phyloP scores from a whole-genome alignment of 2,329 filamentous ascomycete genomes.

The Teratosphaeria pseudoeucalypti region DNA sequence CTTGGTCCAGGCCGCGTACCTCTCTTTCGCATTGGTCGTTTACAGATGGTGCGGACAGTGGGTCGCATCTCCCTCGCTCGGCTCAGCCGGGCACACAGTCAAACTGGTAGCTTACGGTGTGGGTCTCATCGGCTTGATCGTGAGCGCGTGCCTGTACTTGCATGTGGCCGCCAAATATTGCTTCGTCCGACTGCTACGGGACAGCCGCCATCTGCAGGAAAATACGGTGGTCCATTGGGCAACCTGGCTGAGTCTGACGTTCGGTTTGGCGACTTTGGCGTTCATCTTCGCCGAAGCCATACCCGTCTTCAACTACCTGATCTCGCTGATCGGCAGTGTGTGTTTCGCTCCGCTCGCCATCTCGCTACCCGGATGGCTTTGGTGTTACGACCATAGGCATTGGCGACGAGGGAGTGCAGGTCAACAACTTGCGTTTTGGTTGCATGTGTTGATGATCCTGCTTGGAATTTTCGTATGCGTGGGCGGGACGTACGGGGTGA shows the following conservation, averaged over 20 bases:
- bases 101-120: conserved; percentile 8
- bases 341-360: conserved; percentile 44
- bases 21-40: conserved; percentile 49
- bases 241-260: conserved; percentile 41
- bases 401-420: conserved; percentile 29
- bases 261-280: conserved; percentile 32
- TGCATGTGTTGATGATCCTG: conserved; percentile 34
- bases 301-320: conserved; percentile 45
- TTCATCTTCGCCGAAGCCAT: conserved; percentile 46
- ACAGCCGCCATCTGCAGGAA: conserved; percentile 41
- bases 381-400: conserved; percentile 39
- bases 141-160: conserved; percentile 38
- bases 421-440: conserved; percentile 29
- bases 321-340: conserved; percentile 39
- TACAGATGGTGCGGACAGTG: conserved; percentile 53
- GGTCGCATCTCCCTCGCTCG: conserved; percentile 52
- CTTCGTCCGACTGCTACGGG: conserved; percentile 45
- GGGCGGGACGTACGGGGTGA: conserved; percentile 41
- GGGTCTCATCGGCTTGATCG: conserved; percentile 30
- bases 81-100: conserved; percentile 42
- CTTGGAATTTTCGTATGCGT: conserved; percentile 39
- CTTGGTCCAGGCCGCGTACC: conserved; percentile 47
- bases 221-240: conserved; percentile 43
- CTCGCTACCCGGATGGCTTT: conserved; percentile 39
- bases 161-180: conserved; percentile 46